Conservation (phyloP, 805 yeast genomes). For the Zygosaccharomyces lentus region DNA sequence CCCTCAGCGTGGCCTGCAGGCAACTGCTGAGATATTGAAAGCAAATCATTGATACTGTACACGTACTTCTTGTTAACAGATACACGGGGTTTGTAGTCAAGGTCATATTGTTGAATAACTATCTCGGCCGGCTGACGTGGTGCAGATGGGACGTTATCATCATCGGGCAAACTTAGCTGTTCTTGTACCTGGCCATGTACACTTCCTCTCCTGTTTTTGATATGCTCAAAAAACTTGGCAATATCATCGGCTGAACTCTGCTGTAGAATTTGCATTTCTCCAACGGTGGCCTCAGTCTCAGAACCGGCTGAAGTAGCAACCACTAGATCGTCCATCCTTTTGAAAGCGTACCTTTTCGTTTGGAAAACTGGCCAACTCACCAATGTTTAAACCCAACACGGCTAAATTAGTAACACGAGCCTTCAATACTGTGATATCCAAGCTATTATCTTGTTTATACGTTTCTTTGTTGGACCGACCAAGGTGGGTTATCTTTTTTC, state of each 20-base stretch:
- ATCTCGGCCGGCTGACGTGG: not conserved
- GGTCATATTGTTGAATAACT: conserved; percentile 10
- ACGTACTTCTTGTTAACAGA: conserved; percentile 15
- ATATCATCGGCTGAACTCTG: conserved; percentile 6
- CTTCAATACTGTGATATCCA: not conserved
- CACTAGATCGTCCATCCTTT: conserved; percentile 5
- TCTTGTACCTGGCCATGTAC: conserved; percentile 1
- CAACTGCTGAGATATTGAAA: conserved; percentile 18
- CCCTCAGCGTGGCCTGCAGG: conserved; percentile 34
- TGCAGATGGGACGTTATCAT: not conserved
- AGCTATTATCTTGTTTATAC: not conserved
- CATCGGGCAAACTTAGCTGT: not conserved
- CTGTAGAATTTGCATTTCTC: not conserved
- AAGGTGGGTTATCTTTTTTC: not conserved
- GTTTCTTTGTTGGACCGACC: not conserved
- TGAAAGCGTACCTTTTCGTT: not conserved
- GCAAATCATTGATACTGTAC: conserved; percentile 31
- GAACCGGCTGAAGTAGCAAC: conserved; percentile 7
- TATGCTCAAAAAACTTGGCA: conserved; percentile 10
- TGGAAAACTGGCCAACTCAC: conserved; percentile 1
- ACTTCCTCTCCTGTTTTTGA: conserved; percentile 6
- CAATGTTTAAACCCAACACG: not conserved
- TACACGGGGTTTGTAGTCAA: conserved; percentile 21
- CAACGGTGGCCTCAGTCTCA: conserved; percentile 5
- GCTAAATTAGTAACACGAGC: not conserved